These are phyloP conservation scores for Capsicum pubescens DNA, from an alignment of 257 asterid genomes.

Conservation along the genomic window DNA sequence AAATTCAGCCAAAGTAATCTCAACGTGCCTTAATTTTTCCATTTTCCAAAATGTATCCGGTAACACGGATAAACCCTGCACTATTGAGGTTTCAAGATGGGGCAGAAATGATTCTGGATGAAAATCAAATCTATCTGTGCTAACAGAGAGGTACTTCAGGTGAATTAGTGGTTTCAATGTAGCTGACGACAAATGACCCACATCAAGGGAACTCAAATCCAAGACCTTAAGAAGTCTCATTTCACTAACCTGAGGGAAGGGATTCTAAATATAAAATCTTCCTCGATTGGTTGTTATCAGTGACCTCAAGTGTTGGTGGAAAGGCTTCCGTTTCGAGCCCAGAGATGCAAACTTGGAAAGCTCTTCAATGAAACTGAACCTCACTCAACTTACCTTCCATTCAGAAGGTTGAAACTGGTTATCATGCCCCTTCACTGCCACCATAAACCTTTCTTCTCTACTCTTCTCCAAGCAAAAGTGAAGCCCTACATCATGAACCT, in stretches of 20 bases:
- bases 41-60: background rate
- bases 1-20: background rate
- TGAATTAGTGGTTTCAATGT: too few species aligned
- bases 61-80: too few species aligned
- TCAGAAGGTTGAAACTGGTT: background rate
- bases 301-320: background rate
- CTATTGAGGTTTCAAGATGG: too few species aligned
- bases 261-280: too few species aligned
- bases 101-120: too few species aligned
- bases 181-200: too few species aligned
- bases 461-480: constrained; percentile 21
- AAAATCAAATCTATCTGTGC: too few species aligned
- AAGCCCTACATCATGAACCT: background rate
- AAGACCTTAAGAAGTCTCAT: too few species aligned
- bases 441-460: background rate
- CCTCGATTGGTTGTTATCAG: background rate
- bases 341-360: background rate
- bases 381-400: background rate
- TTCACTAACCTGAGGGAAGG: background rate
- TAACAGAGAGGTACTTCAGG: too few species aligned
- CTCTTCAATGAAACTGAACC: background rate
- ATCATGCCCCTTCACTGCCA: background rate
- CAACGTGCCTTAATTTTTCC: background rate
- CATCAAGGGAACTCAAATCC: too few species aligned
- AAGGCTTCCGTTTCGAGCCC: background rate